Evolutionary conservation across 345 rosid genomes (phyloP), one percentile per base, ranked within the genome.

Genomic region (Heritiera littoralis): DNA sequence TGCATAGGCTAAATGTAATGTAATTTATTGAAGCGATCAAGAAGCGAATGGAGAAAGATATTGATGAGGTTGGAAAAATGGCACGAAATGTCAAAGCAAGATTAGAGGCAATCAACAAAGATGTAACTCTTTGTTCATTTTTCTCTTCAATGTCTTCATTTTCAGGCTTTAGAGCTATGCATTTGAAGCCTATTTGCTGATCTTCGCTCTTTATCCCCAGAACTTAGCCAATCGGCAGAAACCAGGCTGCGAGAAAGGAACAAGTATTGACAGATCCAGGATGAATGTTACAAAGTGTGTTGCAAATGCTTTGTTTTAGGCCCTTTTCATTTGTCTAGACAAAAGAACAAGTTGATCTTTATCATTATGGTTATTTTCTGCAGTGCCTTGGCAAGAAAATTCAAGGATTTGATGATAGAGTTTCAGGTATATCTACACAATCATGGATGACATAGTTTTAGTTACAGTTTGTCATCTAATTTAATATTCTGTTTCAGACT

Each of bases 31-130:
- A 85, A 92, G 99, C 89, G 46, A 93, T 95, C 83, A 93, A 89
- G 88, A 92, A 88, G 88, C 91, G 93, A 28, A 93, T 93, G 98
- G 94, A 95, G 85, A 90, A 86, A 81, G 98, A 95, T 69, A 86
- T 95, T n/a, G 94, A 93, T 72, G 99, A 93, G 87, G 99, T 93
- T 69, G 95, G 98, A 80, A 95, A 92, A 80, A 83, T 83, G 80
- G 98, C 97, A 4, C 92, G 96, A 64, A 84, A 76, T 77, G 91
- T 85, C 72, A 93, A 93, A 85, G 89, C 90, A 77, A 92, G 86
- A 88, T 80, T 95, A 13, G 91, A 93, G 84, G 92, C 89, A 79
- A 76, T 91, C 80, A 93, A 92, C 85, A 88, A 83, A 92, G 98
- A 95, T 76, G 99, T 92, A 80, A 73, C 13, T 45, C 51, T 35